Percentiles rank a stretch among this genome's conserved stretches.
These are phyloP conservation scores for Kickxella alabastrina DNA, from an alignment of 192 early-diverging fungal species.

Conservation along the genomic window DNA sequence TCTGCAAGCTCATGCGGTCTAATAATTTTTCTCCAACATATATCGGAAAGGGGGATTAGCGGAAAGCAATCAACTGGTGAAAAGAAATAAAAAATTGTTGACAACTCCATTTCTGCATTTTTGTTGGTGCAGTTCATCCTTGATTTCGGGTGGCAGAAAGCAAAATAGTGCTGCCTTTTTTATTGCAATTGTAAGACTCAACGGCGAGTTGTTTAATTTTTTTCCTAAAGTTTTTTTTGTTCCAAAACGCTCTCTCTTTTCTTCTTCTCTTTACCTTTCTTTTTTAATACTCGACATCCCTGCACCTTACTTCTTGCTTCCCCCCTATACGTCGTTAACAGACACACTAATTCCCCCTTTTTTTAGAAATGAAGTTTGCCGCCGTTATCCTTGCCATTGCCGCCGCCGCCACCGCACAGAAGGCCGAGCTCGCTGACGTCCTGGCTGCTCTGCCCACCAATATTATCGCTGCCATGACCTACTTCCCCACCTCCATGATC, in stretches of 20 bases:
- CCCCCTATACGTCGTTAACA: too few relatives aligned
- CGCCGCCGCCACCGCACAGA: slow-evolving; percentile 8
- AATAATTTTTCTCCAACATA: too few relatives aligned
- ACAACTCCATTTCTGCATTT: too few relatives aligned
- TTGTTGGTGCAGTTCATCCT: too few relatives aligned
- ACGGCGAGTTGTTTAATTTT: too few relatives aligned
- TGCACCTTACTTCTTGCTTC: neutral
- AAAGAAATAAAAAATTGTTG: too few relatives aligned
- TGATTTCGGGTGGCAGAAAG: too few relatives aligned
- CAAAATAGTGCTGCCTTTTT: too few relatives aligned
- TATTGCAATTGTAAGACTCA: too few relatives aligned
- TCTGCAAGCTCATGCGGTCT: too few relatives aligned
- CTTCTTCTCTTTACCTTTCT: neutral
- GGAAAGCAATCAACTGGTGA: too few relatives aligned
- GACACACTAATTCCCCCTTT: neutral
- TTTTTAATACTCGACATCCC: neutral
- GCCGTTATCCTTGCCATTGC: slow-evolving; percentile 12
- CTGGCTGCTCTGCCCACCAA: slow-evolving; percentile 25
- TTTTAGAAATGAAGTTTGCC: slow-evolving; percentile 29
- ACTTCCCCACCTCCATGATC: slow-evolving; percentile 25
- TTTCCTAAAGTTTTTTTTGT: neutral
- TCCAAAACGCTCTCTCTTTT: neutral
- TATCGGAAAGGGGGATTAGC: too few relatives aligned
- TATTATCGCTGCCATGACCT: slow-evolving; percentile 23
- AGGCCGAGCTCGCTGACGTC: slow-evolving; percentile 26